Evolutionary conservation across 768 basidiomycete genomes (phyloP), one percentile per base, ranked within the genome.

Genomic region (Termitomyces sp.): DNA sequence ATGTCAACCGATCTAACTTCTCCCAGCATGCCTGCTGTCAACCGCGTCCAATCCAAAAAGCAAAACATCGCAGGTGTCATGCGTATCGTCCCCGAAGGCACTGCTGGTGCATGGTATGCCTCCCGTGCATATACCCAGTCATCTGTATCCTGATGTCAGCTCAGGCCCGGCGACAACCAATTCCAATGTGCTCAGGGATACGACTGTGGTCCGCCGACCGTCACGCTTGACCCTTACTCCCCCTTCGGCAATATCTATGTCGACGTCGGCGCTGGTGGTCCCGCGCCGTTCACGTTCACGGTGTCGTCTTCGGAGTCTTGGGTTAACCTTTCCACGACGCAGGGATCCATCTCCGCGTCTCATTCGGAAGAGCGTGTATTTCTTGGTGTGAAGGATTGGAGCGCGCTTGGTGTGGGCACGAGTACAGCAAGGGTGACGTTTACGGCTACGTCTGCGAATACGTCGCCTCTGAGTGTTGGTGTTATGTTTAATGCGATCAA

Each of bases 101-200:
- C 77, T 17, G 64, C 74, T 2, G 86, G 83, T 17, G 82, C 84
- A 40, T 89, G 85, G 85, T 82, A 59, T 42, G 72, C 2, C 16
- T 1, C 14, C 8, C 9, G 10, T 9, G 8, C 21, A 49, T 10
- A 23, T 9, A 4, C 27, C 17, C 16, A 5, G 9, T 5, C 1
- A 46, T 46, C 10, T 9, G 17, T 16, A 44, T 27, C 43, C 8
- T 45, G 17, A 45, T 17, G 14, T 12, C 25, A 2, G 27, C 16
- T 42, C 44, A 85, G 83, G 84, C 87, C 87, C 0, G 86, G 87
- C 37, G 87, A 87, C 69, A 85, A 87, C 62, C 71, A 70, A 37
- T 77, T 79, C 68, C 79, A 88, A 57, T 89, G 86, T 62, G 72
- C 65, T 0, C 64, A 65, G 44, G 72, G 72, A 14, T 83, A 81